Evolutionary conservation across 2,329 filamentous ascomycete species (phyloP).

Genomic region (Fusarium longipes): DNA sequence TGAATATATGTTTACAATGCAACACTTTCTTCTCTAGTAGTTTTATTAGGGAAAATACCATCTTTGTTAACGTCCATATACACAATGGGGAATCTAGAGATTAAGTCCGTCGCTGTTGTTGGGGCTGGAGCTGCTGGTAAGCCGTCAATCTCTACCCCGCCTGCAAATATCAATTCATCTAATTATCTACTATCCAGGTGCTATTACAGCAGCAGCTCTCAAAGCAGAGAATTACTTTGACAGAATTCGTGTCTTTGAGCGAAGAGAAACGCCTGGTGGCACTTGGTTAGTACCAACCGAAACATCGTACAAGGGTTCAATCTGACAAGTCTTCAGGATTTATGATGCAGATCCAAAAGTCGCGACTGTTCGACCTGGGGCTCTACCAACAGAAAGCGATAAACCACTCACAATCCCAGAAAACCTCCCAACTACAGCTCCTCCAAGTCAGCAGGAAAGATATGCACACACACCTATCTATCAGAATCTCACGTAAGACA

Average conservation of each 20-base stretch:
- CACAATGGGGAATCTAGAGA: constrained; percentile 3
- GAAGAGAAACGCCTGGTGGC: constrained; percentile 56
- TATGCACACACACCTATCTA: constrained; percentile 64
- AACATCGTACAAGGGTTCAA: background rate
- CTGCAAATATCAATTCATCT: rapidly evolving
- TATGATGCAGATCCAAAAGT: constrained; percentile 57
- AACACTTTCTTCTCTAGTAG: too few species aligned
- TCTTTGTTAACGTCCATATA: background rate
- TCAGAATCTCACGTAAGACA: constrained; percentile 60
- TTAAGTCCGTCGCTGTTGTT: constrained; percentile 39
- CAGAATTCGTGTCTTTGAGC: constrained; percentile 56
- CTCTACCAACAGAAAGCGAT: constrained; percentile 58
- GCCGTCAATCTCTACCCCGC: rapidly evolving
- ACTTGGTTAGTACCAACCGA: constrained; percentile 54
- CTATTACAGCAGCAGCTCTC: constrained; percentile 59
- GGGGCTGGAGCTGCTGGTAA: constrained; percentile 42
- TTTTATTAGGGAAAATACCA: rapidly evolving
- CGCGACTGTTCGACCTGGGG: constrained; percentile 55
- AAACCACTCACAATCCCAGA: constrained; percentile 58
- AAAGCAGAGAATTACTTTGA: constrained; percentile 59
- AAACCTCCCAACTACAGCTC: constrained; percentile 53
- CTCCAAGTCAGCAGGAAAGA: constrained; percentile 58
- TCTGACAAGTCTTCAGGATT: constrained; percentile 55
- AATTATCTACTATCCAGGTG: constrained; percentile 51
- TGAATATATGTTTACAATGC: rapidly evolving